Conservation (phyloP, 1,284 basidiomycete species). For the Tilletia horrida region DNA sequence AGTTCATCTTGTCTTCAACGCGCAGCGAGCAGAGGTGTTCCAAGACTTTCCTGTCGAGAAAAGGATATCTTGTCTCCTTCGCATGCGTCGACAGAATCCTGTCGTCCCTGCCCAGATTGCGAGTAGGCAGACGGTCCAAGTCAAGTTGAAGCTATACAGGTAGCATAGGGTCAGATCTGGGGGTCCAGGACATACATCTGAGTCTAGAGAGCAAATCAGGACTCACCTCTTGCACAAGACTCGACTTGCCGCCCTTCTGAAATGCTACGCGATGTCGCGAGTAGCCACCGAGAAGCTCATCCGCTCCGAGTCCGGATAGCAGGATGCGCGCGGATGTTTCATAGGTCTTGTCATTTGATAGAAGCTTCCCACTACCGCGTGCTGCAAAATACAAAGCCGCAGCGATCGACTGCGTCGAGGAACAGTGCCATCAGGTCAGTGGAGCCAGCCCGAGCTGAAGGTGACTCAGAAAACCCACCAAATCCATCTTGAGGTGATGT, state of each 20-base stretch:
- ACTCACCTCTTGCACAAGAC: conserved; percentile 73
- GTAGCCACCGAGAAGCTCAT: conserved; percentile 93
- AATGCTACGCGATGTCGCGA: conserved; percentile 80
- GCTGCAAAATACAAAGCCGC: conserved; percentile 91
- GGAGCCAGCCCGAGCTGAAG: neutral
- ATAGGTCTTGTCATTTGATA: conserved; percentile 57
- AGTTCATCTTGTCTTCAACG: conserved; percentile 76
- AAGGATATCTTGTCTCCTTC: conserved; percentile 66
- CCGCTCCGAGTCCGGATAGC: conserved; percentile 87
- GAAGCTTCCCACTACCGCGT: conserved; percentile 64
- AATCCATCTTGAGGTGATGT: neutral
- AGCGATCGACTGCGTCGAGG: conserved; percentile 66
- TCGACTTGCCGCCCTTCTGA: conserved; percentile 40
- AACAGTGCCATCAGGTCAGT: neutral
- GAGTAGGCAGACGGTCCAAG: conserved; percentile 78
- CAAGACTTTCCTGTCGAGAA: conserved; percentile 35
- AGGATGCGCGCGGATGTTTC: conserved; percentile 74
- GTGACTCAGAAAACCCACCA: neutral
- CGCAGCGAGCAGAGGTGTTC: conserved; percentile 66
- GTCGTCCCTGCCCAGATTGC: conserved; percentile 92
- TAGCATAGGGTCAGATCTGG: too few species aligned
- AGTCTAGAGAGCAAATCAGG: neutral
- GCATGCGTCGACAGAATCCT: conserved; percentile 81
- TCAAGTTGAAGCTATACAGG: conserved; percentile 76
- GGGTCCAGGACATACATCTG: too few species aligned